Base-by-base conservation (phyloP, 768 basidiomycete species). In the Tricholoma flavovirens region DNA sequence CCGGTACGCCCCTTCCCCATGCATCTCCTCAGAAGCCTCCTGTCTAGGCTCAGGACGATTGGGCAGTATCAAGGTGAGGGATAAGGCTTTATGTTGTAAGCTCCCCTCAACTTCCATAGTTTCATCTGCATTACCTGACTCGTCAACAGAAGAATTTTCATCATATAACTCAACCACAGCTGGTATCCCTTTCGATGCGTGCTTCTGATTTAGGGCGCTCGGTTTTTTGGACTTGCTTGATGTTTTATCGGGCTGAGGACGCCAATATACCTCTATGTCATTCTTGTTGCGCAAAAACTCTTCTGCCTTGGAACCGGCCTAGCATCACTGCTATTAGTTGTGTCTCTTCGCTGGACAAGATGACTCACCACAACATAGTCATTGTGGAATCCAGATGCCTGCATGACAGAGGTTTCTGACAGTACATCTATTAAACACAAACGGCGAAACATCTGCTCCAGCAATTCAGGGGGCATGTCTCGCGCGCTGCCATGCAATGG, bases 381-480 rank as follows among this genome's bases (percentile, higher is more conserved):
- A 7, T 60, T 72, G 40, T 78, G 77, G 66, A 71, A 87, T 9
- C 82, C 80, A n/a, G 67, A 66, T 0, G 63, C 62, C 54, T 74
- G 77, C 17, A 70, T 69, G 30, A 77, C 69, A n/a, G 79, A 75
- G 48, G 78, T 75, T 46, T 73, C 73, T 4, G 62, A 60, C 38
- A 93, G 67, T 15, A 80, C 73, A 5, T 82, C 76, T 55, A 81
- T 69, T 24, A 74, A 72, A 19, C 79, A 59, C 12, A 92, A 75
- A 22, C 76, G 75, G 60, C 79, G 77, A 61, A 93, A 76, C 57
- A 91, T 73, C 8, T 86, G 77, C 46, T 93, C 91, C 9, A 82
- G 62, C 42, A 87, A 76, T 35, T 81, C 80, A 4, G 74, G 71
- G 2, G 74, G 68, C 42, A 86, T 60, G 9, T 77, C 62, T 60